A percentile compares a stretch with the other conserved stretches of the same genome.
Evolutionary conservation across 768 basidiomycete genomes (phyloP).

Genomic region (Candolleomyces eurysporus): DNA sequence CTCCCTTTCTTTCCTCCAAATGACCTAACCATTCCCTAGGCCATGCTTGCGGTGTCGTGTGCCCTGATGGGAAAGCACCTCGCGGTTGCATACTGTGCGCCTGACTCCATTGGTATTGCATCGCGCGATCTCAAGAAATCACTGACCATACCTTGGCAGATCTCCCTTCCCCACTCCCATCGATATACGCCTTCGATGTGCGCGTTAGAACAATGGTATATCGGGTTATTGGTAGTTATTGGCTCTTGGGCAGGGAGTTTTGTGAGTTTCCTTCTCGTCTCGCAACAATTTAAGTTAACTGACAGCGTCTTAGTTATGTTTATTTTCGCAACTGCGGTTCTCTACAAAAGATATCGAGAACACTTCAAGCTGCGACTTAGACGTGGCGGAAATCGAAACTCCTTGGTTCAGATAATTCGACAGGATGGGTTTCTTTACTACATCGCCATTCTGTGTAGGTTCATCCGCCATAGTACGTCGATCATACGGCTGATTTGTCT

Average conservation of each 20-base stretch:
- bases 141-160: not conserved
- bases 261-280: not conserved
- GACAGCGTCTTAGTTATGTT: not conserved
- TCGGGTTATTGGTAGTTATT: not conserved
- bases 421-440: not conserved
- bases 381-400: not conserved
- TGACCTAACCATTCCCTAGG: not conserved
- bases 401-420: not conserved
- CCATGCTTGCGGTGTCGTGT: not conserved
- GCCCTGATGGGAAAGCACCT: not conserved
- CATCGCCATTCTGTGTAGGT: not conserved
- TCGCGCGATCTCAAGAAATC: not conserved
- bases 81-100: not conserved
- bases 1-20: not conserved
- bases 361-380: not conserved
- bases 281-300: not conserved
- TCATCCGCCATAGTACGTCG: not conserved
- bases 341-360: not conserved
- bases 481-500: not conserved
- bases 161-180: not conserved
- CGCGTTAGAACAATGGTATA: not conserved
- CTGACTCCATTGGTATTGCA: not conserved
- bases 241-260: not conserved
- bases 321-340: not conserved
- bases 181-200: not conserved